phyloP scores from a whole-genome alignment of 371 early-diverging fungal species.

The Rhizopus sp. region DNA sequence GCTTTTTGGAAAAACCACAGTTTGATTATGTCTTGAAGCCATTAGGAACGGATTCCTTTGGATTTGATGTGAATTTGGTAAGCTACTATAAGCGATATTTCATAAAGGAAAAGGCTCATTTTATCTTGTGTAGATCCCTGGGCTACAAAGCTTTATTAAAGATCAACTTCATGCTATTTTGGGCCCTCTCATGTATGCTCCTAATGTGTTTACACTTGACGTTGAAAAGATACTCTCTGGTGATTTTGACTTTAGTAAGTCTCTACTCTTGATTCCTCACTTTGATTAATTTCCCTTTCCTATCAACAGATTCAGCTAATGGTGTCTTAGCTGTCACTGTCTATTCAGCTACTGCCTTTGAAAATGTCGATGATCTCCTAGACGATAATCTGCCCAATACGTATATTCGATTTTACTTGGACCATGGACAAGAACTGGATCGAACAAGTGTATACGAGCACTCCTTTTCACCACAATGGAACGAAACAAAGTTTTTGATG shows the following conservation, averaged over 20 bases:
- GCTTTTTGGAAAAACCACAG: slow-evolving; percentile 86
- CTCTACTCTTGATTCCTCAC: not conserved
- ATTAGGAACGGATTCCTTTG: slow-evolving; percentile 83
- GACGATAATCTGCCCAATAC: slow-evolving; percentile 81
- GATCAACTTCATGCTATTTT: slow-evolving; percentile 77
- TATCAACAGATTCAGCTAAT: slow-evolving; percentile 61
- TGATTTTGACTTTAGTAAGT: slow-evolving; percentile 48
- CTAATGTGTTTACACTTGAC: slow-evolving; percentile 82
- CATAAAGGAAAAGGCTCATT: not conserved
- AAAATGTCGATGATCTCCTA: slow-evolving; percentile 63
- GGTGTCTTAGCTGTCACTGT: slow-evolving; percentile 87
- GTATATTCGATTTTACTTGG: slow-evolving; percentile 73
- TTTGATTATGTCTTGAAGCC: slow-evolving; percentile 97
- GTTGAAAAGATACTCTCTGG: slow-evolving; percentile 82
- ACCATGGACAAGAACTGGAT: slow-evolving; percentile 73
- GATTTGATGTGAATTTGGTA: slow-evolving; percentile 80
- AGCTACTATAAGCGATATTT: slow-evolving; percentile 6
- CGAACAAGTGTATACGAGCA: slow-evolving; percentile 63
- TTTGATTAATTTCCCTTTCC: not conserved
- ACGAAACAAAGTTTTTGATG: slow-evolving; percentile 59
- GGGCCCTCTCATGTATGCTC: slow-evolving; percentile 83
- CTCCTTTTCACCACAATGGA: slow-evolving; percentile 63
- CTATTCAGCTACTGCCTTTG: slow-evolving; percentile 73
- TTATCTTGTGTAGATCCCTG: slow-evolving; percentile 63
- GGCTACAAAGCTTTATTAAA: slow-evolving; percentile 77